A percentile compares a stretch with the other conserved stretches of the same genome.
These are phyloP conservation scores for Alternaria conjuncta DNA, from an alignment of 2,329 filamentous ascomycete genomes.

Conservation along the genomic window DNA sequence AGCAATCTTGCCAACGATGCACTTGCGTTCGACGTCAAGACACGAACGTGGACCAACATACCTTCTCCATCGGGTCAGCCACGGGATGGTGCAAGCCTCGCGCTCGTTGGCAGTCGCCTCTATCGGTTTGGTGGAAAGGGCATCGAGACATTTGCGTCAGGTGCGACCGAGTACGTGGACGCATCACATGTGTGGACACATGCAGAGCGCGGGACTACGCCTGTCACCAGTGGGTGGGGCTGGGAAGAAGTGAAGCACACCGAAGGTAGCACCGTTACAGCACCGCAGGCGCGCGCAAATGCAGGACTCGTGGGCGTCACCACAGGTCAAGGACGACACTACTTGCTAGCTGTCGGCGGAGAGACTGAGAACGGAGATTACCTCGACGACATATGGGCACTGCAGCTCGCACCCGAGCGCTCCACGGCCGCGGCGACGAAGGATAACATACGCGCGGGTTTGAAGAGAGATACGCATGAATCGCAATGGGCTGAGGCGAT, in stretches of 20 bases:
- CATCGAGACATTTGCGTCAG: constrained; percentile 26
- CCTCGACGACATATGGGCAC: constrained; percentile 58
- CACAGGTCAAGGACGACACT: constrained; percentile 60
- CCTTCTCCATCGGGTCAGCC: constrained; percentile 53
- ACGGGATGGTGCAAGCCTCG: constrained; percentile 49
- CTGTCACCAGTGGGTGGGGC: constrained; percentile 41
- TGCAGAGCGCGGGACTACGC: constrained; percentile 44
- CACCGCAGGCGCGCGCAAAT: constrained; percentile 52
- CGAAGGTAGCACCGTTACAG: constrained; percentile 11
- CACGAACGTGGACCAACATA: constrained; percentile 58
- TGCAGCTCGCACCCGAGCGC: constrained; percentile 58
- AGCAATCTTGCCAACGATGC: constrained; percentile 51
- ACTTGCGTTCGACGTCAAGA: constrained; percentile 59
- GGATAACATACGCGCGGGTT: constrained; percentile 55
- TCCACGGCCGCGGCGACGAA: constrained; percentile 58
- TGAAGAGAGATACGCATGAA: constrained; percentile 56
- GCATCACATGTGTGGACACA: constrained; percentile 45
- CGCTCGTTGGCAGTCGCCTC: constrained; percentile 54
- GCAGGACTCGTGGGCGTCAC: constrained; percentile 56
- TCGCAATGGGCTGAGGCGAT: constrained; percentile 60
- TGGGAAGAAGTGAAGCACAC: constrained; percentile 38
- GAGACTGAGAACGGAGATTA: constrained; percentile 35
- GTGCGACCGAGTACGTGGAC: constrained; percentile 40
- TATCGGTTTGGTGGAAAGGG: constrained; percentile 54
- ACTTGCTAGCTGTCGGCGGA: constrained; percentile 60